phyloP scores from a whole-genome alignment of 176 grass and related monocot species.

The Raddia distichophylla region DNA sequence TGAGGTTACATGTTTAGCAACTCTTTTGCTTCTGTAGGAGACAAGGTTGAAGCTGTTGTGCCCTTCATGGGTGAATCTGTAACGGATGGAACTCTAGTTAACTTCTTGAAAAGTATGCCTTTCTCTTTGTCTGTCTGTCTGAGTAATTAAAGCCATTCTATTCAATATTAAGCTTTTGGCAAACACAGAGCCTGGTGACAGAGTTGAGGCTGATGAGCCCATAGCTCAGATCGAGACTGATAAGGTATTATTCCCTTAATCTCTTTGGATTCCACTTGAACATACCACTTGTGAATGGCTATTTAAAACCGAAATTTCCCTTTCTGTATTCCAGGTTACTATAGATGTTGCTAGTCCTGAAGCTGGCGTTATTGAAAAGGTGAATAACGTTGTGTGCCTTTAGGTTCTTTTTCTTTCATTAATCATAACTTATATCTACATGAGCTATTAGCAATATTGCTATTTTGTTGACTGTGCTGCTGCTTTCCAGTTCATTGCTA shows the following conservation, averaged over 20 bases:
- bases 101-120: conserved; percentile 84
- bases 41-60: conserved; percentile 80
- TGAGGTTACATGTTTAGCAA: conserved; percentile 11
- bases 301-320: not conserved
- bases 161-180: conserved; percentile 31
- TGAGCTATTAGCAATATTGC: not conserved
- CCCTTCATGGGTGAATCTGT: conserved; percentile 99
- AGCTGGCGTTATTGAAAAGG: conserved; percentile 89
- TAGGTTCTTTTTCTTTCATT: conserved; percentile 21
- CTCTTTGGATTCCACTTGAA: conserved; percentile 16
- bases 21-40: conserved; percentile 50
- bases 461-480: conserved; percentile 22
- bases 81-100: conserved; percentile 95
- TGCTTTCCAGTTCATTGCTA: conserved; percentile 65
- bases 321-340: conserved; percentile 70
- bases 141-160: not conserved
- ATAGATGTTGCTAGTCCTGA: conserved; percentile 92
- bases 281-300: not conserved
- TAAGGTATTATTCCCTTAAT: conserved; percentile 52
- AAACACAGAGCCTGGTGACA: conserved; percentile 83
- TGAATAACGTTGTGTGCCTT: conserved; percentile 24
- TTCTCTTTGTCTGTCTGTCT: not conserved
- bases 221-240: conserved; percentile 99
- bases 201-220: conserved; percentile 84
- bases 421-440: not conserved